Evolutionary conservation across 192 early-diverging fungal genomes (phyloP), one percentile per base, ranked within the genome.

Genomic region (Backusella macrospora): DNA sequence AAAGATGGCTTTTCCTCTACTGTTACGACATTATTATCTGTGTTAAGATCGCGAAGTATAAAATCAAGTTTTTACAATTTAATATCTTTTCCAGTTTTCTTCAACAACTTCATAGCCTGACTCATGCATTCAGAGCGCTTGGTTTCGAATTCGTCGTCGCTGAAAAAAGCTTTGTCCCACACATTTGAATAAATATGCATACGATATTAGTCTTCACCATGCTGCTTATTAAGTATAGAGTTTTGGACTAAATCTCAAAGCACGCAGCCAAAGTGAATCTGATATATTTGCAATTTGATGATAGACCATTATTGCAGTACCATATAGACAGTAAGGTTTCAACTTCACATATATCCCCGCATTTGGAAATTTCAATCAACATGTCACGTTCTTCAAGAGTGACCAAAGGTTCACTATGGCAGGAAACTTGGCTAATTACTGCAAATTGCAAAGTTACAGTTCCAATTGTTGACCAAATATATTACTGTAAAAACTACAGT

Each of bases 301-400:
- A n/a, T 16, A 39, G 18, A 40, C 18, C n/a, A 6, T 42, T 42
- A 0, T 40, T 18, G 39, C 15, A 0, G 37, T 65, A 16, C 63
- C 63, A 42, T 40, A 13, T 65, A 65, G 23, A 0, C 12, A n/a
- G 6, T 5, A 65, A n/a, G 4, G 4, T 38, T 14, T 63, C 2
- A 12, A 37, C 1, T 42, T 65, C 63, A n/a, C 39, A 65, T n/a
- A 0, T 16, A 18, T 14, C 18, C 0, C n/a, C 8, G 38, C 38
- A 65, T 6, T 65, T 16, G 3, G 63, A 65, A 13, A 65, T 65
- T 37, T 65, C 63, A 65, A 65, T 4, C 38, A 65, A 42, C 63
- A 65, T 65, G 13, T 40, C 38, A 3, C 63, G 34, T 42, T 65
- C 63, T 65, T 65, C 38, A 40, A 40, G 29, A 2, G 29, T 34